A percentile compares a stretch with the other conserved stretches of the same genome.
Evolutionary conservation across 2,329 filamentous ascomycete genomes (phyloP).

Genomic region (Trichophyton verrucosum): DNA sequence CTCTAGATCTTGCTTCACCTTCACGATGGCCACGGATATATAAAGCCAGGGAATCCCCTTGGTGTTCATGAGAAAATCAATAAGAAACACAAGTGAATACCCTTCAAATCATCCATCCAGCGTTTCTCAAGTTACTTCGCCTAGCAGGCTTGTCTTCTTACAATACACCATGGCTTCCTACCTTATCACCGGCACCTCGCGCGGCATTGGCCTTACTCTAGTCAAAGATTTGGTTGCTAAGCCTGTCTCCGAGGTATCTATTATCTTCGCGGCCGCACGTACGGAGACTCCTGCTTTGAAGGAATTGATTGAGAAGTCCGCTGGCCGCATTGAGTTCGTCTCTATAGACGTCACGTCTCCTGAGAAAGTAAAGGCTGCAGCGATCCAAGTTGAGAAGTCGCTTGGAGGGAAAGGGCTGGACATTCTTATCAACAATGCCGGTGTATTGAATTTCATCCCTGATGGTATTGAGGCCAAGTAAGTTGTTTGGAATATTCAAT

Average conservation of each 20-base stretch:
- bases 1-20: no score
- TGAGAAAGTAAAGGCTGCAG: slow-evolving; percentile 26
- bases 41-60: no score
- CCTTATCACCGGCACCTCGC: slow-evolving; percentile 25
- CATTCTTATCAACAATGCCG: slow-evolving; percentile 24
- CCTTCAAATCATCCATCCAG: no score
- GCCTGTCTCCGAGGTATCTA: slow-evolving; percentile 22
- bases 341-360: slow-evolving; percentile 27
- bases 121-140: no score
- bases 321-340: slow-evolving; percentile 25
- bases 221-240: slow-evolving; percentile 19
- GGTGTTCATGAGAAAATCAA: no score
- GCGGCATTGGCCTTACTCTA: slow-evolving; percentile 26
- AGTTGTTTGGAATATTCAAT: neutral
- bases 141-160: neutral
- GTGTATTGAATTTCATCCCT: slow-evolving; percentile 14
- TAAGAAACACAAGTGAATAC: no score
- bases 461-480: slow-evolving; percentile 13
- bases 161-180: slow-evolving; percentile 21
- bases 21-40: neutral
- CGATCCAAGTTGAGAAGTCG: slow-evolving; percentile 20
- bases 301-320: slow-evolving; percentile 21
- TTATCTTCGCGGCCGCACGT: slow-evolving; percentile 32
- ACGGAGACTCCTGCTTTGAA: slow-evolving; percentile 19
- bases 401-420: slow-evolving; percentile 27